Evolutionary conservation across 179 eudicot species (phyloP), one percentile per base, ranked within the genome.

Genomic region (Beta macrorhiza): DNA sequence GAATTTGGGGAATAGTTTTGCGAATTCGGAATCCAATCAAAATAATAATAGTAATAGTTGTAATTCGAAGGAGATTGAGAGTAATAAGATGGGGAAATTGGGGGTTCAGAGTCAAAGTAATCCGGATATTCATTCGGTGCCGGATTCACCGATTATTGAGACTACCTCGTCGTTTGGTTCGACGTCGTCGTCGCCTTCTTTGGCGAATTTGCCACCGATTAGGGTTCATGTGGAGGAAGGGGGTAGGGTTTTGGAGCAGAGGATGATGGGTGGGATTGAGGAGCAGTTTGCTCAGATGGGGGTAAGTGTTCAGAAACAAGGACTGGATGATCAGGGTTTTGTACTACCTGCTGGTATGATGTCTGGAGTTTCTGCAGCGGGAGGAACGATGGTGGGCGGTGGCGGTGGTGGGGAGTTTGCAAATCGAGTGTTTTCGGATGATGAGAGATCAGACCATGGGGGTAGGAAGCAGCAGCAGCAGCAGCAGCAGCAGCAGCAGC

Each of bases 121-220:
- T 62, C 93, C 81, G 79, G 93, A 93, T 83, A 87, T 89, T 29
- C 93, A 93, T 32, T 94, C 98, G 32, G 92, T 92, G 64, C 96
- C 95, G 22, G 94, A 91, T 83, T 91, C 96, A 14, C 92, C 95
- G 11, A 85, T 91, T 37, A 49, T 88, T 63, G 97, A 89, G 78
- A 90, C 89, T 25, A 59, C 83, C 12, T 94, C 98, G 53, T 91
- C 97, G 19, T 93, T 91, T 59, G 98, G 96, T 57, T 94, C 98
- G 64, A 87, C 90, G 1, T 85, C 91, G 7, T 91, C 97, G 5
- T 81, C 91, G 47, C 90, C 97, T 8, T 85, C 87, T 45, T 49
- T 89, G 69, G 92, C 87, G 52, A 92, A 89, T 81, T 86, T 91
- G 91, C 93, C 97, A 2, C 95, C 94, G 45, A 88, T 89, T 79